These are phyloP conservation scores for Ophiognomonia clavigignenti-juglandacearum DNA, from an alignment of 2,329 filamentous ascomycete genomes.

Conservation along the genomic window DNA sequence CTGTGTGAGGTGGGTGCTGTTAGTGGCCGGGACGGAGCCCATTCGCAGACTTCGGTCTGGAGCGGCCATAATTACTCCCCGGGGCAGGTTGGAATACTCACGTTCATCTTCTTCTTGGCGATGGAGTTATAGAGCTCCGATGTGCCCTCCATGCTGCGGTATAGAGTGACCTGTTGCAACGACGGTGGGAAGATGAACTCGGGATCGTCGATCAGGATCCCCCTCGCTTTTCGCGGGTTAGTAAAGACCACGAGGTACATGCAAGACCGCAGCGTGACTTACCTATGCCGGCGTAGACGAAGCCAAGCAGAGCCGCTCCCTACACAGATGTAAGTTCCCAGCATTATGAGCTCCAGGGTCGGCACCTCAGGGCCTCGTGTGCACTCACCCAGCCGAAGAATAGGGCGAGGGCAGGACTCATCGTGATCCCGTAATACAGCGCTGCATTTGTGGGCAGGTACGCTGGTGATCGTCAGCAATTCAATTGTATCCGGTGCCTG, in stretches of 20 bases:
- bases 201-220: constrained; percentile 18
- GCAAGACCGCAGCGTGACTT: background rate
- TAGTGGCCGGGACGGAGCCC: no score
- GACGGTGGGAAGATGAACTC: constrained; percentile 19
- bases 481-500: background rate
- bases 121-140: constrained; percentile 2
- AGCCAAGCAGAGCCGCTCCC: constrained; percentile 17
- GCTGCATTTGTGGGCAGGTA: constrained; percentile 16
- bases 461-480: background rate
- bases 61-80: no score
- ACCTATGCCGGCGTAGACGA: constrained; percentile 18
- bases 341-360: background rate
- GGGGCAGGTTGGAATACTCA: background rate
- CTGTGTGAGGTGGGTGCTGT: no score
- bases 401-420: constrained; percentile 18
- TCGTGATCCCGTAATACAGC: constrained; percentile 17
- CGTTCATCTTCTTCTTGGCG: constrained; percentile 10
- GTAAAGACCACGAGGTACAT: background rate
- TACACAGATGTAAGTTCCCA: constrained; percentile 1
- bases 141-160: constrained; percentile 18
- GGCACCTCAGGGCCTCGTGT: background rate
- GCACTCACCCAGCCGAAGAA: constrained; percentile 16
- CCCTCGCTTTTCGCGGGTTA: constrained; percentile 11
- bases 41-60: no score
- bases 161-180: constrained; percentile 18